Percentiles rank a stretch among this genome's conserved stretches.
Evolutionary conservation across 2,329 filamentous ascomycete genomes (phyloP).

Genomic region (Verticillium dahliae): DNA sequence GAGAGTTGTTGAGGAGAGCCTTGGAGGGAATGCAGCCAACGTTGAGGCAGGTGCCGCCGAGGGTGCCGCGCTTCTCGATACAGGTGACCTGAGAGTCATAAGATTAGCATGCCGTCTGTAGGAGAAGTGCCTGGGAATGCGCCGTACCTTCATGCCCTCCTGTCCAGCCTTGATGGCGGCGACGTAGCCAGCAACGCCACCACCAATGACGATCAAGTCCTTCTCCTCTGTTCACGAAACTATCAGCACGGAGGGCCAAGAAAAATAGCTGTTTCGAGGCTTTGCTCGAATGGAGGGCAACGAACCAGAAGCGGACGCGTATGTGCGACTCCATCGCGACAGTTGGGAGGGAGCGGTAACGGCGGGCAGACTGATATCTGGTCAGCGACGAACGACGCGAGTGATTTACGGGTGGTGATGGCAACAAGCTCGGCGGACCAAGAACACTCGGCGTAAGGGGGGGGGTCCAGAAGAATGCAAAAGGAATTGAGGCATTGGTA

Average conservation of each 20-base stretch:
- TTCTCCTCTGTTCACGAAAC: conserved; percentile 62
- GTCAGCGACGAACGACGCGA: conserved; percentile 6
- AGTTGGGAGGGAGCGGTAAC: conserved; percentile 36
- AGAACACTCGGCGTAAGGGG: background rate
- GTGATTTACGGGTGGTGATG: conserved; percentile 11
- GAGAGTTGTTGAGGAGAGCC: conserved; percentile 98
- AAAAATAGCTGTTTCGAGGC: conserved; percentile 12
- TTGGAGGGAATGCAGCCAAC: conserved; percentile 99
- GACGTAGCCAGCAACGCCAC: conserved; percentile 97
- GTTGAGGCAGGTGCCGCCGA: conserved; percentile 96
- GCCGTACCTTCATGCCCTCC: conserved; percentile 81
- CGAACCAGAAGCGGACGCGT: conserved; percentile 52
- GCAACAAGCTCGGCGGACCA: background rate
- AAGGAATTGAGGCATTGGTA: conserved; percentile 12
- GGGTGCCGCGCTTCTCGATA: conserved; percentile 93
- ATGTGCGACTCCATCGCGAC: conserved; percentile 50
- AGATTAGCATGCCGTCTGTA: conserved; percentile 3
- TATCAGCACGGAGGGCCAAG: conserved; percentile 13
- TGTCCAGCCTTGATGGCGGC: conserved; percentile 98
- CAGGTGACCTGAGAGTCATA: conserved; percentile 66
- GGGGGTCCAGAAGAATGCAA: background rate
- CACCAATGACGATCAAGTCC: conserved; percentile 95
- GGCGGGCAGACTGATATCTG: conserved; percentile 37
- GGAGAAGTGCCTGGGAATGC: conserved; percentile 8
- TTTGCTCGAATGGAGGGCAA: conserved; percentile 10